Evolutionary conservation across 129 eudicot genomes (phyloP).

Genomic region (Artemisia tridentata): DNA sequence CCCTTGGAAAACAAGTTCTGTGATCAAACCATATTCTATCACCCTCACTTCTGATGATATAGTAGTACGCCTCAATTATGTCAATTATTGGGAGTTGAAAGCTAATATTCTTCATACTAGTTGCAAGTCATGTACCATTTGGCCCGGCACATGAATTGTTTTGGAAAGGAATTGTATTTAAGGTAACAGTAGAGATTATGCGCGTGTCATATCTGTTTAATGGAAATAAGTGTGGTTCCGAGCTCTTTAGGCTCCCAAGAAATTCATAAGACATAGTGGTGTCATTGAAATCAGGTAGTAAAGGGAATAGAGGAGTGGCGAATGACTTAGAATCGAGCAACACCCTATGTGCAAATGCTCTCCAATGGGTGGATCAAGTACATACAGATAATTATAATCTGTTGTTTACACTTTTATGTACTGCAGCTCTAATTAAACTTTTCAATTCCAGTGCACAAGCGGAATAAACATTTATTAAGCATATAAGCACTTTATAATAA

Average conservation of each 20-base stretch:
- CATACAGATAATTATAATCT: too few relatives aligned
- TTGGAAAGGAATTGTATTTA: conserved; percentile 47
- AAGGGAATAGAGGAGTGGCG: conserved; percentile 29
- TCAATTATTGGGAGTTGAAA: conserved; percentile 47
- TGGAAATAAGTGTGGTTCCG: conserved; percentile 42
- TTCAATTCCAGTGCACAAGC: too few relatives aligned
- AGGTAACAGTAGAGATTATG: conserved; percentile 37
- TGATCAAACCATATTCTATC: too few relatives aligned
- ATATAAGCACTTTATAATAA: too few relatives aligned
- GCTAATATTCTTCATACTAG: conserved; percentile 65
- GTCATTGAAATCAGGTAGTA: conserved; percentile 50
- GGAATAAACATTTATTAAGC: too few relatives aligned
- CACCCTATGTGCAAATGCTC: too few relatives aligned
- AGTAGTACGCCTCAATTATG: conserved; percentile 56
- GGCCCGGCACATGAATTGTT: conserved; percentile 50
- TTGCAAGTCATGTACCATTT: conserved; percentile 55
- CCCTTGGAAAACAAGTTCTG: too few relatives aligned
- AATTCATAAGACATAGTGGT: conserved; percentile 38
- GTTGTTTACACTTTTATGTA: too few relatives aligned
- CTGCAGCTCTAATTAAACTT: too few relatives aligned
- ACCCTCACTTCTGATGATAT: conserved; percentile 40
- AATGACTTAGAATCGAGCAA: neutral
- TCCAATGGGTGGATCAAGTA: too few relatives aligned
- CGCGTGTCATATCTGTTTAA: neutral
- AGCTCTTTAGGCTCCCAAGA: conserved; percentile 35